Evolutionary conservation across 2,329 filamentous ascomycete genomes (phyloP).

Genomic region (Colletotrichum somersetense): DNA sequence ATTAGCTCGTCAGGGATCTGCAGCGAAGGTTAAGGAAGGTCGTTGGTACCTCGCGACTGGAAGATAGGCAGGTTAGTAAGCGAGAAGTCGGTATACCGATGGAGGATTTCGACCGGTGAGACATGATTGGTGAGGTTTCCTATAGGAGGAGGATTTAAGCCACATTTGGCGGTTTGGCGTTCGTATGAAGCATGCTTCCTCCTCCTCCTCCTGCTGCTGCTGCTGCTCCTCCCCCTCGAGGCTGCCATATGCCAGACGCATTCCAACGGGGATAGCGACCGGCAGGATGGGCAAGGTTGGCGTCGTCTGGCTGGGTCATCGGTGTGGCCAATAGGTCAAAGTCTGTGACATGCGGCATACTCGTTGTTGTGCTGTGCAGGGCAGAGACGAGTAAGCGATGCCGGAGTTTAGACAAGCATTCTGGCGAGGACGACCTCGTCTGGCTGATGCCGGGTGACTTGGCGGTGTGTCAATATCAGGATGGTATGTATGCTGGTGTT

Average conservation of each 20-base stretch:
- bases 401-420: not conserved
- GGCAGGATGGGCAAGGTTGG: not conserved
- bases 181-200: not conserved
- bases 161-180: constrained; percentile 19
- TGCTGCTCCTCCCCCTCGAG: not conserved
- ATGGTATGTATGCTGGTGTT: not conserved
- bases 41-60: not conserved
- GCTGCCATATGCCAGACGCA: not conserved
- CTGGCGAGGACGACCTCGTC: not conserved
- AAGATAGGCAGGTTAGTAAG: not conserved
- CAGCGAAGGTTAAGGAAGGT: not conserved
- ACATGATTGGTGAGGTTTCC: constrained; percentile 23
- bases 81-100: constrained; percentile 3
- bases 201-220: not conserved
- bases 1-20: constrained; percentile 31
- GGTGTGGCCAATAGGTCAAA: constrained; percentile 18
- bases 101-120: constrained; percentile 23
- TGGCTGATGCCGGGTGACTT: constrained; percentile 2
- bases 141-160: not conserved
- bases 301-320: not conserved
- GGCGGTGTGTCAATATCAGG: not conserved
- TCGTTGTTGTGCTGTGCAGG: not conserved
- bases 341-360: constrained; percentile 30
- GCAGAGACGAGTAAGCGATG: not conserved
- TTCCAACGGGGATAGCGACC: not conserved